Conservation (phyloP, 805 yeast species). For the Teunomyces tritomae region DNA sequence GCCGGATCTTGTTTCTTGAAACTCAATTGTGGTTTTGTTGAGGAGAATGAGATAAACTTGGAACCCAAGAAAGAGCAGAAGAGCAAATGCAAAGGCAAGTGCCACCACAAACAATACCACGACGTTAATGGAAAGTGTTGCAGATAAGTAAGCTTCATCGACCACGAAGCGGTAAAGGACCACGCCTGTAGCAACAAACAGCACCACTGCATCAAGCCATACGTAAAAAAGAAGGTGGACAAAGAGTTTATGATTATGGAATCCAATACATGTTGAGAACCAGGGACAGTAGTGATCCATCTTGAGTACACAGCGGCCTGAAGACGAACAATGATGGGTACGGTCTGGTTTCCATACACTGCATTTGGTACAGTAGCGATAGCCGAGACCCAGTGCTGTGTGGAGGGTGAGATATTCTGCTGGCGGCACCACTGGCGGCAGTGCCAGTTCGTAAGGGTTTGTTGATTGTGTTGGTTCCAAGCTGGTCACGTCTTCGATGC, state of each 20-base stretch:
- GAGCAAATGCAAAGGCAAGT: constrained; percentile 50
- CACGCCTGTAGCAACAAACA: constrained; percentile 38
- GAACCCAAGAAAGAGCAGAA: constrained; percentile 50
- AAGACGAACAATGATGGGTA: constrained; percentile 55
- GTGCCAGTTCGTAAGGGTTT: not conserved
- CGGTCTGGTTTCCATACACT: constrained; percentile 60
- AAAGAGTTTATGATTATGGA: constrained; percentile 74
- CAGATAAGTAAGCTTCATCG: constrained; percentile 31
- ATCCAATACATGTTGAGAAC: constrained; percentile 89
- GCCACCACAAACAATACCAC: constrained; percentile 60
- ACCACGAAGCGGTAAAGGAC: constrained; percentile 50
- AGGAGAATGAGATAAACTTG: constrained; percentile 55
- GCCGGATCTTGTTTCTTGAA: constrained; percentile 51
- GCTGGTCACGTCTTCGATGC: constrained; percentile 17
- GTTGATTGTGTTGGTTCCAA: constrained; percentile 7
- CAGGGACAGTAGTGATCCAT: constrained; percentile 81
- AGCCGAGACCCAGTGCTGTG: constrained; percentile 37
- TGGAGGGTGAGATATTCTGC: constrained; percentile 31
- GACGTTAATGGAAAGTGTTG: constrained; percentile 48
- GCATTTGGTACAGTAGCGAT: constrained; percentile 57
- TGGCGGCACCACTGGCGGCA: constrained; percentile 19
- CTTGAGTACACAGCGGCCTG: constrained; percentile 44
- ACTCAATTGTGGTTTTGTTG: constrained; percentile 82
- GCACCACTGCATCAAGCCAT: constrained; percentile 32
- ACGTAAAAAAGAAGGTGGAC: constrained; percentile 66